Base-by-base conservation (phyloP, 2,329 filamentous ascomycete species). In the Metarhizium sp. region DNA sequence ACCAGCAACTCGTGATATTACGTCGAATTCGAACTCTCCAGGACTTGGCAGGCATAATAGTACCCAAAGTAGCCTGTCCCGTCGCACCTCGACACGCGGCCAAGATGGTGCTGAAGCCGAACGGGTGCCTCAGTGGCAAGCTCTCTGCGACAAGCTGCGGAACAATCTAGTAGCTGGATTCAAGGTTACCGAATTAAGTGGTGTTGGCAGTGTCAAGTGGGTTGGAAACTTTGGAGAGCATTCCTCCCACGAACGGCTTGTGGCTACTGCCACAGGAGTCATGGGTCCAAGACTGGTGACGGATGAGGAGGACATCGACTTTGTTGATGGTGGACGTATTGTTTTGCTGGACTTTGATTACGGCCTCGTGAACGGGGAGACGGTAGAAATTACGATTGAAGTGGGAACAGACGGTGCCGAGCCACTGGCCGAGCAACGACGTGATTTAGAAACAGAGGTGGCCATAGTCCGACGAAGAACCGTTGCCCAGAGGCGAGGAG, bases 401-500 rank as follows among this genome's bases (percentile, higher is more conserved):
- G 82, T 92, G 30, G 89, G 89, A 11, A 83, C 84, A 36, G 79
- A 79, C 29, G 77, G 85, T 50, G 82, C 88, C 0, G 87, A 90
- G 65, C 72, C 83, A 0, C 72, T 94, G 18, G 82, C 86, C 61
- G 89, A 92, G 65, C 86, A 89, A 63, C 79, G 81, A 59, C 82
- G 86, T 25, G 88, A 90, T 62, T 75, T 92, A 56, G 88, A 86
- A 55, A 82, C 85, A 1, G 88, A 92, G 67, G 88, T 94, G 20
- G 89, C 88, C 59, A 83, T 92, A 62, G 87, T 90, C 52, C 80
- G 88, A 61, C 79, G 87, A 59, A 78, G 88, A 60, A 92, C 88
- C 3, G 85, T 88, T 16, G 79, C 86, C 40, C 82, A 85, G 63
- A 79, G 78, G 52, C 75, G 79, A 60, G 78, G 76, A 20, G 69